phyloP scores from a whole-genome alignment of 768 basidiomycete genomes.

The Termitomyces sp. region DNA sequence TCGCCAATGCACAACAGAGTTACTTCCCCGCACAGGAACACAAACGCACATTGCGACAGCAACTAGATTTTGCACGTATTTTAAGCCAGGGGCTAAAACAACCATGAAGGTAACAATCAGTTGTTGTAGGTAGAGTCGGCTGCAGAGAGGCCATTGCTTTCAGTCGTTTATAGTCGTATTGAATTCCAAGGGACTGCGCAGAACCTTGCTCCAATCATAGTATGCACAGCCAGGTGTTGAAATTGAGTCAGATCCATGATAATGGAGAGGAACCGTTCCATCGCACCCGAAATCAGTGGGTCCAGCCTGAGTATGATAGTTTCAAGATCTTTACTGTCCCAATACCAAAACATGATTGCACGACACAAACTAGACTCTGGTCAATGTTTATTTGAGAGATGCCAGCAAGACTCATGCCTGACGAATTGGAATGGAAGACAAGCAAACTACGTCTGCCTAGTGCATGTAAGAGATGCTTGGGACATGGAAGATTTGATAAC shows the following conservation, averaged over 20 bases:
- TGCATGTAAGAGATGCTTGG: conserved; percentile 53
- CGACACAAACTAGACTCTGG: background rate
- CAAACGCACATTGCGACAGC: conserved; percentile 34
- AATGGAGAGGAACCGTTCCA: conserved; percentile 61
- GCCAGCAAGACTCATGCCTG: background rate
- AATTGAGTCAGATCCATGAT: conserved; percentile 34
- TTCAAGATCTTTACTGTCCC: background rate
- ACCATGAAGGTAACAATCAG: background rate
- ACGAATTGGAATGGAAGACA: conserved; percentile 42
- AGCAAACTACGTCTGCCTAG: conserved; percentile 55
- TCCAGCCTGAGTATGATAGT: background rate
- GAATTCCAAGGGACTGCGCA: background rate
- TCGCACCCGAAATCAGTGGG: background rate
- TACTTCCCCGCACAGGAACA: background rate
- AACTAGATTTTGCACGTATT: conserved; percentile 30
- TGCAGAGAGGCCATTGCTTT: background rate
- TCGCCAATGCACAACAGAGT: background rate
- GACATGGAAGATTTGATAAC: conserved; percentile 8
- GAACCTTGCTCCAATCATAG: conserved; percentile 47
- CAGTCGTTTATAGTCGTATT: too few relatives aligned
- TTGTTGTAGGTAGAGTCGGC: background rate
- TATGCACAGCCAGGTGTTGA: conserved; percentile 56
- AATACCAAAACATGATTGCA: background rate
- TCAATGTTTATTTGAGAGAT: background rate
- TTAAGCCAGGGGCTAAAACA: background rate